A percentile compares a stretch with the other conserved stretches of the same genome.
Evolutionary conservation across 164 flowering plant genomes (phyloP).

Genomic region (Stephania cephalantha): DNA sequence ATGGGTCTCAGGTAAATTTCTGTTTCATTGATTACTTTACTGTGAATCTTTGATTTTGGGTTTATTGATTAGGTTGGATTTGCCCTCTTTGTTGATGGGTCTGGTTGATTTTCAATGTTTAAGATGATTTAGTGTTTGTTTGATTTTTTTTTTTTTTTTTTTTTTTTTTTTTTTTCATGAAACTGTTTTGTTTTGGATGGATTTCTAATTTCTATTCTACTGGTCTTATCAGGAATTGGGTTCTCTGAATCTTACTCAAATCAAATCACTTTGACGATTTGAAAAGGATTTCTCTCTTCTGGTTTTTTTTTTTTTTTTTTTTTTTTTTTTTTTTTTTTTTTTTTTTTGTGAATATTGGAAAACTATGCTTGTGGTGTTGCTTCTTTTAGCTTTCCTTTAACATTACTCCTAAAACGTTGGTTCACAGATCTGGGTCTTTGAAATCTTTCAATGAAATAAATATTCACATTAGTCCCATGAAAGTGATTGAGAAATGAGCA

Average conservation of each 20-base stretch:
- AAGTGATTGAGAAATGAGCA: neutral
- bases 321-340: no score
- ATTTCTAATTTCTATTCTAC: neutral
- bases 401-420: neutral
- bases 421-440: neutral
- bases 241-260: neutral
- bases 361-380: no score
- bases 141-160: no score
- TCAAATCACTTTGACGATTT: neutral
- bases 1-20: conserved; percentile 67
- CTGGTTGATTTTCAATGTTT: neutral
- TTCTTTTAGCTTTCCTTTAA: neutral
- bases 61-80: neutral
- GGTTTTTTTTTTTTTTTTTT: neutral
- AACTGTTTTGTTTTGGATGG: neutral
- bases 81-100: neutral
- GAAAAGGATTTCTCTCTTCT: neutral
- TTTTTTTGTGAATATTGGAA: no score
- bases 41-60: neutral
- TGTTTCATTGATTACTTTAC: neutral
- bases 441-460: neutral
- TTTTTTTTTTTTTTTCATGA: neutral
- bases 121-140: neutral
- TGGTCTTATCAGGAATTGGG: neutral
- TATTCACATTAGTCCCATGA: neutral